A percentile compares a stretch with the other conserved stretches of the same genome.
Evolutionary conservation across 148 eudicot species (phyloP).

Genomic region (Chenopodium suecicum): DNA sequence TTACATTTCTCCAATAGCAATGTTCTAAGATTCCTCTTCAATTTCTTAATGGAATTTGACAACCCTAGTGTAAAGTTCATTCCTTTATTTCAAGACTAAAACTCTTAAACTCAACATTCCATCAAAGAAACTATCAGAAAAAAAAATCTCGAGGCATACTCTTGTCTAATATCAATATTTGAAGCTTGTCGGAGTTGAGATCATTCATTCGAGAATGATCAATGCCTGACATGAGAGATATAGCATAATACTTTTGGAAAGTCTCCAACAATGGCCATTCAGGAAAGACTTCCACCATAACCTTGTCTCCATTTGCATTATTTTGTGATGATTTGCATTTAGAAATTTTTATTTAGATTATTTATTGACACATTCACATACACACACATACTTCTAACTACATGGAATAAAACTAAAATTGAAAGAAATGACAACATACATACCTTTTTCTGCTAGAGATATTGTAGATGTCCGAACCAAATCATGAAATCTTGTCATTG

Average conservation of each 20-base stretch:
- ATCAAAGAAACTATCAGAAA: slow-evolving; percentile 1
- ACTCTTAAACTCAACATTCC: slow-evolving; percentile 7
- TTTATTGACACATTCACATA: too few species aligned
- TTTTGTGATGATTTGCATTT: too few species aligned
- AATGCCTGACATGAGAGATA: slow-evolving; percentile 15
- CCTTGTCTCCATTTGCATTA: not conserved
- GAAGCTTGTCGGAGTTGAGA: not conserved
- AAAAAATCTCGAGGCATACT: not conserved
- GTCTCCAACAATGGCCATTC: slow-evolving; percentile 13
- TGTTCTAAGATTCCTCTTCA: slow-evolving; percentile 2
- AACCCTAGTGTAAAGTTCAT: not conserved
- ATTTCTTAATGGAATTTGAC: not conserved
- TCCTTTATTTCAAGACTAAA: not conserved
- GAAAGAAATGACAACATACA: not conserved
- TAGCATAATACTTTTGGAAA: not conserved
- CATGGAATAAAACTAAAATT: too few species aligned
- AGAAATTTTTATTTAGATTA: too few species aligned
- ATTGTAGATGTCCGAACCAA: slow-evolving; percentile 18
- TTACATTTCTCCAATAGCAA: slow-evolving; percentile 13
- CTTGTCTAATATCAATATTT: slow-evolving; percentile 9
- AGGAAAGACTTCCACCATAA: slow-evolving; percentile 15
- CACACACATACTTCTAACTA: too few species aligned
- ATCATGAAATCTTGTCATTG: not conserved
- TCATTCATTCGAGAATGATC: slow-evolving; percentile 4
- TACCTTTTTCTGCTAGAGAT: slow-evolving; percentile 4